Evolutionary conservation across 106 monocot genomes (phyloP).

Genomic region (Ottelia alismoides): DNA sequence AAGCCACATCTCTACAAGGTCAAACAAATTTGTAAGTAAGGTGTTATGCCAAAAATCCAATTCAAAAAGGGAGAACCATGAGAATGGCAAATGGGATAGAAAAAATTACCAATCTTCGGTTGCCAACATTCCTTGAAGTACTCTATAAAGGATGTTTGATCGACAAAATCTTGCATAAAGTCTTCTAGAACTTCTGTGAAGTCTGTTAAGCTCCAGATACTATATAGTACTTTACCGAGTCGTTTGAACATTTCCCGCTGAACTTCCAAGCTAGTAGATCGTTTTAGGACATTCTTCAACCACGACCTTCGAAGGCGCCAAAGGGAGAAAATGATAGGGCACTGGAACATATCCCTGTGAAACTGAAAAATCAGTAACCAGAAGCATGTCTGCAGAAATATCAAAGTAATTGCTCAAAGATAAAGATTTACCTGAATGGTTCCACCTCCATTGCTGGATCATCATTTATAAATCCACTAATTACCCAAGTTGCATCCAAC

Average conservation of each 20-base stretch:
- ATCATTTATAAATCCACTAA: slow-evolving; percentile 75
- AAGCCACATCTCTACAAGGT: slow-evolving; percentile 87
- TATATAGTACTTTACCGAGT: slow-evolving; percentile 48
- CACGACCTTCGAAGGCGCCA: slow-evolving; percentile 91
- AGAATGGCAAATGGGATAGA: no score
- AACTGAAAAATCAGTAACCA: background rate
- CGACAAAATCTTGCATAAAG: slow-evolving; percentile 78
- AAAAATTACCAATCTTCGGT: slow-evolving; percentile 97
- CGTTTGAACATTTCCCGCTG: slow-evolving; percentile 61
- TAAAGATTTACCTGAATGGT: slow-evolving; percentile 81
- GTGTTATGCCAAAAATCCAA: no score
- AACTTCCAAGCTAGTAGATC: slow-evolving; percentile 53
- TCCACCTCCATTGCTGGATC: slow-evolving; percentile 69
- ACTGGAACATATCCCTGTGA: slow-evolving; percentile 61
- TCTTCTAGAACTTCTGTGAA: slow-evolving; percentile 22
- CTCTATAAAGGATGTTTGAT: slow-evolving; percentile 70
- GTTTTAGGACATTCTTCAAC: slow-evolving; percentile 73
- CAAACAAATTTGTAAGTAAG: no score
- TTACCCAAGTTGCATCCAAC: slow-evolving; percentile 55
- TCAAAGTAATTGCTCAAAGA: background rate
- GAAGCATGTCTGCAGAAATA: background rate
- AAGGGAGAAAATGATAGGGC: slow-evolving; percentile 71
- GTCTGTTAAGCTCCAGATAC: slow-evolving; percentile 39
- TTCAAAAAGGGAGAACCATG: background rate
- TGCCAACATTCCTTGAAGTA: slow-evolving; percentile 88